Conservation (phyloP, 257 asterid genomes). For the Mentha longifolia region DNA sequence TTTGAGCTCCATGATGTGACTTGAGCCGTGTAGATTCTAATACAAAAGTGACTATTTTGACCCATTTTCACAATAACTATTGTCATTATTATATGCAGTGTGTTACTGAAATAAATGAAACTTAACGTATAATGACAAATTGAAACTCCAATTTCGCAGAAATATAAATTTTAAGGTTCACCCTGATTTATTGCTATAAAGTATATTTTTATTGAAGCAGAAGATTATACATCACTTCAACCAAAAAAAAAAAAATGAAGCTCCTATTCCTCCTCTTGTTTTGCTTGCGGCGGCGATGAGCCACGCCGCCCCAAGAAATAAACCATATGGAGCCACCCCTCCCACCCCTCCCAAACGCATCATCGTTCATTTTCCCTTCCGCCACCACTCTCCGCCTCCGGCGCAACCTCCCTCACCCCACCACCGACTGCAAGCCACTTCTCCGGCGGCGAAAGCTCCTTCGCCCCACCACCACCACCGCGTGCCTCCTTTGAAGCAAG, state of each 20-base stretch:
- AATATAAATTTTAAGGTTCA: not conserved
- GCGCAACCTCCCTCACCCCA: not conserved
- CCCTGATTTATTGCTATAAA: not conserved
- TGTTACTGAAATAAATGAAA: not conserved
- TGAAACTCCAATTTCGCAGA: not conserved
- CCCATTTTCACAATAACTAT: no score
- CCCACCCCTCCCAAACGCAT: no score
- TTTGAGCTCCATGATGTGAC: no score
- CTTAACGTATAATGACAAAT: not conserved
- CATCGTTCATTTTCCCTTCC: not conserved
- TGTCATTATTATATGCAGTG: not conserved
- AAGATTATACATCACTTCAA: no score
- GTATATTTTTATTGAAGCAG: not conserved
- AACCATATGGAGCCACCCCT: not conserved
- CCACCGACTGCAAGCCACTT: no score
- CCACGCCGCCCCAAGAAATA: not conserved
- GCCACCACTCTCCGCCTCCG: not conserved
- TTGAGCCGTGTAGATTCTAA: no score
- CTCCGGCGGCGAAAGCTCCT: no score
- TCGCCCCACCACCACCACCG: no score
- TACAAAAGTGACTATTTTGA: no score
- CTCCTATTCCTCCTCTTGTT: not conserved
- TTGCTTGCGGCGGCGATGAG: conserved; percentile 22
- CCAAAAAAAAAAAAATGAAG: conserved; percentile 6
- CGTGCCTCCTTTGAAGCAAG: no score